Evolutionary conservation across 1,284 basidiomycete genomes (phyloP), one percentile per base, ranked within the genome.

Genomic region (Marasmius tenuissimus): DNA sequence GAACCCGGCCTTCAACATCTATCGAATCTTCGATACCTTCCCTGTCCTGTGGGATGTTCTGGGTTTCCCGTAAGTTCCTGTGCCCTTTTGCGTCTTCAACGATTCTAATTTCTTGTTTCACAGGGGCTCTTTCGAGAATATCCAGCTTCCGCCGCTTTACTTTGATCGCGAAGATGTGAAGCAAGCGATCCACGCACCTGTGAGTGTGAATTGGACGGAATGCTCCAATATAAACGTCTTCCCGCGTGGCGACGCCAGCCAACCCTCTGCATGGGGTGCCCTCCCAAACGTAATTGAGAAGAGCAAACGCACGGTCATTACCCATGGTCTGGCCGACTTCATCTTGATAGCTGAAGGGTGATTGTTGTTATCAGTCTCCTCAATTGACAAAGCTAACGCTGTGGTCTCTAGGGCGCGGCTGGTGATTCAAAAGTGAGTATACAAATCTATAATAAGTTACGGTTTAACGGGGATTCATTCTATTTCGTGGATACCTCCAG

Each of bases 1-100:
- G 63, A 91, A 93, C 69, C 90, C 89, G 0, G 91, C 87, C 2
- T 93, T 92, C 75, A 81, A 93, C 68, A 80, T 90, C 8, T 92
- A 92, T 70, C 81, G 87, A 38, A 87, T 92, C 58, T 89, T 91
- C 71, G 88, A 89, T 70, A 88, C 84, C 8, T 78, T 69, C 68
- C 71, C 73, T 16, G 66, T 90, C 42, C 75, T 88, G 12, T 92
- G 87, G 88, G 89, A 92, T 65, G 87, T 91, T 6, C 85, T 92
- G 40, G 91, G 89, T 16, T 89, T 89, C 78, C 89, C 90, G 83
- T 88, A 68, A 51, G 82, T 71, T 11, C 33, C 63, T 11, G 57
- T 10, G n/a, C 20, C 45, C 27, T 34, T 51, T 60, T 47, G 18
- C 12, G 4, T 61, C 48, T 33, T 14, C 22, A 16, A 61, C 33